Conservation (phyloP, 2,329 filamentous ascomycete genomes). For the Uncinocarpus reesii region DNA sequence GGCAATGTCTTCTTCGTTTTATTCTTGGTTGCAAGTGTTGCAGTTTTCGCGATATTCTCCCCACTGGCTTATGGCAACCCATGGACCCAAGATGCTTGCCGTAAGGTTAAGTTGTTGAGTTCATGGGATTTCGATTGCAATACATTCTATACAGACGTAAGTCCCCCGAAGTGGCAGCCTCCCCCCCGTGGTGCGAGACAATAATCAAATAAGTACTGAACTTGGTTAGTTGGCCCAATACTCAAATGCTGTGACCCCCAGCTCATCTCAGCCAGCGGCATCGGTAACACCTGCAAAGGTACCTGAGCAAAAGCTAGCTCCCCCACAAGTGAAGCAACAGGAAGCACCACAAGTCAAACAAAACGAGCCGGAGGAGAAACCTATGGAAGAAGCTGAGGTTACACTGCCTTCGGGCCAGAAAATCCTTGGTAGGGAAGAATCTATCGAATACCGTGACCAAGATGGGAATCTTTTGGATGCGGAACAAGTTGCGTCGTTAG, state of each 20-base stretch:
- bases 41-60: slow-evolving; percentile 72
- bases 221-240: slow-evolving; percentile 32
- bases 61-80: slow-evolving; percentile 86
- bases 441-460: slow-evolving; percentile 88
- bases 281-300: slow-evolving; percentile 14
- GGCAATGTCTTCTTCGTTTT: slow-evolving; percentile 62
- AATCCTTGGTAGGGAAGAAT: slow-evolving; percentile 57
- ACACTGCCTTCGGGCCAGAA: slow-evolving; percentile 25
- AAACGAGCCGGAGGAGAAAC: background rate
- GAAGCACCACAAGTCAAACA: slow-evolving; percentile 16
- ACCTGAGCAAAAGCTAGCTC: background rate
- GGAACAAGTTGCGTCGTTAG: slow-evolving; percentile 68
- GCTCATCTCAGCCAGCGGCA: slow-evolving; percentile 12
- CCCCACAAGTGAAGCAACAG: slow-evolving; percentile 6
- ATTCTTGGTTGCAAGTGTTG: slow-evolving; percentile 64
- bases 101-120: slow-evolving; percentile 71
- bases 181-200: slow-evolving; percentile 21
- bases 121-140: slow-evolving; percentile 99
- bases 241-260: slow-evolving; percentile 23
- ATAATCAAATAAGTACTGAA: slow-evolving; percentile 11
- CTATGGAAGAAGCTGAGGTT: slow-evolving; percentile 17
- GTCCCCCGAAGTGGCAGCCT: slow-evolving; percentile 37
- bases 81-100: slow-evolving; percentile 86
- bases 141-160: slow-evolving; percentile 76
- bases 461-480: slow-evolving; percentile 78